Percentiles rank a stretch among this genome's conserved stretches.
Conservation (phyloP, 192 early-diverging fungal genomes). For the Backusella sp. region DNA sequence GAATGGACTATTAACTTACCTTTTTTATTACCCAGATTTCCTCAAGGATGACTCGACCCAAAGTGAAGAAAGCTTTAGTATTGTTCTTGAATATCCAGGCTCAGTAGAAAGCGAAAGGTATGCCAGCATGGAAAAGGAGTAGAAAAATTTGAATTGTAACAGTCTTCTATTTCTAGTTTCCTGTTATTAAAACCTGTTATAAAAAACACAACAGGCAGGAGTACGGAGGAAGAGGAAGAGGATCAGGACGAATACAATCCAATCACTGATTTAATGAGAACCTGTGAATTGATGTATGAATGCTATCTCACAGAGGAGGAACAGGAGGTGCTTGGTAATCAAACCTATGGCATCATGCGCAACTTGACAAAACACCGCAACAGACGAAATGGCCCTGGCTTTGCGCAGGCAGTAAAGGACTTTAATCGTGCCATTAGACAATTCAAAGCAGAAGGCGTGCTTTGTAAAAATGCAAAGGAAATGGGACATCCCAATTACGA, state of each 20-base stretch:
- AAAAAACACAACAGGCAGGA: constrained; percentile 21
- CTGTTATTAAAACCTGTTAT: constrained; percentile 47
- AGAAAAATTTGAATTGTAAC: background rate
- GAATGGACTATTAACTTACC: background rate
- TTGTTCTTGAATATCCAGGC: constrained; percentile 12
- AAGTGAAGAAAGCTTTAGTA: background rate
- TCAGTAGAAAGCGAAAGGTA: constrained; percentile 10
- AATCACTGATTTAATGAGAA: constrained; percentile 73
- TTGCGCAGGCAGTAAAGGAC: constrained; percentile 62
- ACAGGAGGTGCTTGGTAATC: constrained; percentile 60
- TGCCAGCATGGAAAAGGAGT: background rate
- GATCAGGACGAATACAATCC: constrained; percentile 82
- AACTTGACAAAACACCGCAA: constrained; percentile 77
- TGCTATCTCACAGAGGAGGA: constrained; percentile 50
- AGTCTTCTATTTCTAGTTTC: constrained; percentile 27
- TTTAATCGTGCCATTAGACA: constrained; percentile 68
- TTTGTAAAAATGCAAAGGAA: constrained; percentile 27
- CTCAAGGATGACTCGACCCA: background rate
- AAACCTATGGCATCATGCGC: constrained; percentile 65
- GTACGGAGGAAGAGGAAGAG: constrained; percentile 41
- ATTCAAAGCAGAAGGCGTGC: constrained; percentile 39
- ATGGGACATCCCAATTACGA: constrained; percentile 52
- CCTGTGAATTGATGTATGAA: constrained; percentile 64
- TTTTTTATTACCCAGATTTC: background rate
- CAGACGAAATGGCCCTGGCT: constrained; percentile 59